Evolutionary conservation across 176 grass and related monocot genomes (phyloP), one percentile per base, ranked within the genome.

Genomic region (Echinochloa phyllopogon): DNA sequence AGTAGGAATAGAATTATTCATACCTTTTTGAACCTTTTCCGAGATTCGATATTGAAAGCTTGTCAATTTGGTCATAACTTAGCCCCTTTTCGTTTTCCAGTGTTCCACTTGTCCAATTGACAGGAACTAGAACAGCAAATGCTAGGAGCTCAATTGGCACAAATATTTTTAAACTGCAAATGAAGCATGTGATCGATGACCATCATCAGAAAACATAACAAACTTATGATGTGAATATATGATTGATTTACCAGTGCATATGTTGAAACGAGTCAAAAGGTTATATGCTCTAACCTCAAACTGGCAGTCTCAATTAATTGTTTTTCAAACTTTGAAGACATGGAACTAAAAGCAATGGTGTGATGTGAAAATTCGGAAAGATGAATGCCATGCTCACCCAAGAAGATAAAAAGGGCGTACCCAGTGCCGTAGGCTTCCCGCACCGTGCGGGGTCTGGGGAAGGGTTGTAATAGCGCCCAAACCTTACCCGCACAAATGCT

Each of bases 11-110:
- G 53, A 82, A 74, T 68, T 56, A 41, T 14, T 33, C 17, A 72
- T 77, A 99, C 93, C 96, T 91, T 80, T 91, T 71, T 18, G 96
- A 95, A 80, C 91, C 93, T 94, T 89, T 77, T 83, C 87, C 88
- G 43, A 96, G 84, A 86, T 99, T 99, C 20, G 96, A 99, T 90
- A 99, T 94, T 0, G 93, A 96, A 77, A 99, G 88, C 85, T 99
- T 99, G 78, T 99, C 96, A 74, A 99, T 94, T 85, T 99, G 44
- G 74, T 90, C 89, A 75, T 94, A 99, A 74, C 17, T 87, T 60
- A 99, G 17, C 52, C 29, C 62, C 71, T 88, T 91, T 64, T 71
- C 90, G 42, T 79, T 58, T 73, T 86, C 86, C 78, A 96, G 75
- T 39, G 89, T 96, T 86, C 82, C 70, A 88, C 96, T 92, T 63